Evolutionary conservation across 352 stramenopile species (phyloP).

Genomic region (Pelagophyceae sp.): DNA sequence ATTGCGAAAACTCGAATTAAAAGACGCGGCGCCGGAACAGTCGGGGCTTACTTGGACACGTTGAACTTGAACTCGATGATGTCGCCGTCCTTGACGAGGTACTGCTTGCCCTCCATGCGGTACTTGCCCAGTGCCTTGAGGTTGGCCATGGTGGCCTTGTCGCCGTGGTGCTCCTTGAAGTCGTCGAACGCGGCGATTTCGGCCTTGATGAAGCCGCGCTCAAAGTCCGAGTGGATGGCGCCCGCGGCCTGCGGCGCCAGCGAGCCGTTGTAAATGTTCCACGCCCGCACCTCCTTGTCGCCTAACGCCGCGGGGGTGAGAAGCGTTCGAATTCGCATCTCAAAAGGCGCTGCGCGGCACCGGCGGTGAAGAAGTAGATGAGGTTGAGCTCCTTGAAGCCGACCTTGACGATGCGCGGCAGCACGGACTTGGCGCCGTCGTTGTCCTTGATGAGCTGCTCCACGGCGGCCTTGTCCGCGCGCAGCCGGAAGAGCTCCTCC

Average conservation of each 20-base stretch:
- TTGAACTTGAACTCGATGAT: slow-evolving; percentile 85
- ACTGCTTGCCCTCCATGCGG: slow-evolving; percentile 72
- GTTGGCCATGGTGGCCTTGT: slow-evolving; percentile 60
- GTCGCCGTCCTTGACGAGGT: slow-evolving; percentile 77
- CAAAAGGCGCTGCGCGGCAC: too few relatives aligned
- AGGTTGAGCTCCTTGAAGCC: slow-evolving; percentile 94
- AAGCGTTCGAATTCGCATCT: too few relatives aligned
- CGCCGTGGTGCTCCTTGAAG: slow-evolving; percentile 66
- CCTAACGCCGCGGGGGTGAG: too few relatives aligned
- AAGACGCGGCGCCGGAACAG: too few relatives aligned
- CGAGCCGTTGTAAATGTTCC: slow-evolving; percentile 95
- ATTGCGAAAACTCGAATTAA: too few relatives aligned
- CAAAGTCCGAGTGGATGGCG: slow-evolving; percentile 99
- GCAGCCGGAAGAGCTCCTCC: slow-evolving; percentile 65
- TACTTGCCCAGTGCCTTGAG: slow-evolving; percentile 78
- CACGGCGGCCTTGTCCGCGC: slow-evolving; percentile 47
- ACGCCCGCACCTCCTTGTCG: slow-evolving; percentile 96
- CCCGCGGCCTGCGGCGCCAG: slow-evolving; percentile 91
- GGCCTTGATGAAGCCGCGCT: slow-evolving; percentile 94
- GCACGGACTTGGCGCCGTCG: slow-evolving; percentile 56
- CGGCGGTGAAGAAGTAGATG: slow-evolving; percentile 98
- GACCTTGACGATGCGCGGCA: slow-evolving; percentile 94
- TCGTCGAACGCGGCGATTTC: slow-evolving; percentile 69
- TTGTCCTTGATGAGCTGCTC: slow-evolving; percentile 30
- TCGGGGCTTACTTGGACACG: slow-evolving; percentile 19